These are phyloP conservation scores for Stereum hirsutum DNA, from an alignment of 1,284 basidiomycete genomes.

Conservation along the genomic window DNA sequence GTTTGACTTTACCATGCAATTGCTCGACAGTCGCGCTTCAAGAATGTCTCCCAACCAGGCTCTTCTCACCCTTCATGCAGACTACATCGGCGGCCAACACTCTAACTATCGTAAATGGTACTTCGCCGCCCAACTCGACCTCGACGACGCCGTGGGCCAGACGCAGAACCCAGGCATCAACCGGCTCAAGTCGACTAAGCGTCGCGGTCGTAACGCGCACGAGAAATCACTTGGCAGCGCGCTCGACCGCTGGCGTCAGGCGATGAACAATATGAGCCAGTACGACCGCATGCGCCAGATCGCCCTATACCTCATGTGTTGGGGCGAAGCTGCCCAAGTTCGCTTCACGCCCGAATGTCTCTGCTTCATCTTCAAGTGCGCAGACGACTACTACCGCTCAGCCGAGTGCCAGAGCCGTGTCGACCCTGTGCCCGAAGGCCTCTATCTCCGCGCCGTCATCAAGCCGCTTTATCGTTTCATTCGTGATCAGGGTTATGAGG, in stretches of 20 bases:
- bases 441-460: conserved; percentile 87
- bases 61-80: conserved; percentile 90
- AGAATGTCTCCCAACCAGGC: conserved; percentile 97
- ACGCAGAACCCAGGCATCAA: conserved; percentile 87
- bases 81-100: conserved; percentile 97
- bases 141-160: conserved; percentile 95
- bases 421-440: conserved; percentile 91
- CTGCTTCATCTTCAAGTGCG: conserved; percentile 99
- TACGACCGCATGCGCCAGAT: conserved; percentile 97
- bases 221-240: conserved; percentile 88
- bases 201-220: conserved; percentile 34
- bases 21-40: conserved; percentile 93
- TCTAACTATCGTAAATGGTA: conserved; percentile 99
- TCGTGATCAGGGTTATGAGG: conserved; percentile 96
- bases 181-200: conserved; percentile 66
- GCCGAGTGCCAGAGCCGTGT: conserved; percentile 95
- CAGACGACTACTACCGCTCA: conserved; percentile 98
- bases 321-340: conserved; percentile 98
- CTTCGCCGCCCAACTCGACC: conserved; percentile 97
- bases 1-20: conserved; percentile 99
- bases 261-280: conserved; percentile 98
- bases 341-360: conserved; percentile 97
- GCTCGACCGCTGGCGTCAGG: conserved; percentile 89
- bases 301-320: conserved; percentile 91
- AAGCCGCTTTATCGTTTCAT: conserved; percentile 98